Evolutionary conservation across 768 basidiomycete genomes (phyloP).

Genomic region (Russula earlei): DNA sequence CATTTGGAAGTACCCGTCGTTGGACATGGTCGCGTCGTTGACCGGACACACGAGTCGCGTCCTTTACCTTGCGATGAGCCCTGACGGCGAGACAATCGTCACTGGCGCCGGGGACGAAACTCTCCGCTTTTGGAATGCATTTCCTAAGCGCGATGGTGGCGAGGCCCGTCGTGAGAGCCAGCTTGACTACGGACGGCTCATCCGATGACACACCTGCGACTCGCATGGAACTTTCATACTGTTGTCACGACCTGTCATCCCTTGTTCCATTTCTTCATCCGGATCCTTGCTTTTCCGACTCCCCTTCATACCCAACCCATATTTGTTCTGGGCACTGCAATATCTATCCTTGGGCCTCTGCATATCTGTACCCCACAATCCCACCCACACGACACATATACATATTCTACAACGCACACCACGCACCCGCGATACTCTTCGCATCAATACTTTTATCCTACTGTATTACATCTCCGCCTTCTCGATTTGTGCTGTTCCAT

Average conservation of each 20-base stretch:
- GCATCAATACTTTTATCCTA: constrained; percentile 6
- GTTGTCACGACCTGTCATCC: neutral
- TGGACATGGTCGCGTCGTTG: constrained; percentile 90
- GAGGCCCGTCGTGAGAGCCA: constrained; percentile 31
- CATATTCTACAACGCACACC: constrained; percentile 12
- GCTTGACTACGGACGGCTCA: constrained; percentile 38
- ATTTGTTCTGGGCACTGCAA: constrained; percentile 9
- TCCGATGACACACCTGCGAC: constrained; percentile 23
- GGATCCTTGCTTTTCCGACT: neutral
- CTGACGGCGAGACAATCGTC: constrained; percentile 95
- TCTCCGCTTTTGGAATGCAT: constrained; percentile 94
- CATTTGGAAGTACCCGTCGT: constrained; percentile 88
- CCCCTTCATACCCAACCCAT: neutral
- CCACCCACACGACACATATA: neutral
- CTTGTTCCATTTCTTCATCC: neutral
- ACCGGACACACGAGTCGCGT: constrained; percentile 94
- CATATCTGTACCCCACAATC: constrained; percentile 8
- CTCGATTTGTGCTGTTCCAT: constrained; percentile 7
- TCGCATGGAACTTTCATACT: neutral
- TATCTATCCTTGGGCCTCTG: neutral
- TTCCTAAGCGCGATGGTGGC: constrained; percentile 58
- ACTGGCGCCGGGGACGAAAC: constrained; percentile 98
- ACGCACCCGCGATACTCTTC: constrained; percentile 2
- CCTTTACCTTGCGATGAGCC: constrained; percentile 93
- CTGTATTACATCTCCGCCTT: constrained; percentile 4